Evolutionary conservation across 2,329 filamentous ascomycete species (phyloP).

Genomic region (Cladosporium sp.): DNA sequence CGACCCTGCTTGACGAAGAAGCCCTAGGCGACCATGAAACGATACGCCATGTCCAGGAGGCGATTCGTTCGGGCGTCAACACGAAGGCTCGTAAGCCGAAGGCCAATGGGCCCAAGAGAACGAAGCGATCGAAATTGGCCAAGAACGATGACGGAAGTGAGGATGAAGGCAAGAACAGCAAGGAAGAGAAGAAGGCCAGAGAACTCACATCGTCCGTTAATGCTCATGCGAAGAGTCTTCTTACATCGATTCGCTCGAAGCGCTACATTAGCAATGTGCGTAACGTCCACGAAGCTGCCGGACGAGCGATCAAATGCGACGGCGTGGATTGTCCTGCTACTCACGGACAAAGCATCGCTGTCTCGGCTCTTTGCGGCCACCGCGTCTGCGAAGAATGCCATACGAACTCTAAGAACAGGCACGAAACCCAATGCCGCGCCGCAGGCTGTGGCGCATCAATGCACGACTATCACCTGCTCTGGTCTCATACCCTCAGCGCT

Average conservation of each 20-base stretch:
- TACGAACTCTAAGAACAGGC: slow-evolving; percentile 14
- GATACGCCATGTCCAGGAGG: not conserved
- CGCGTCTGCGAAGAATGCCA: slow-evolving; percentile 41
- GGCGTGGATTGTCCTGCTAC: not conserved
- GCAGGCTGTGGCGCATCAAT: slow-evolving; percentile 36
- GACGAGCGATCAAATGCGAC: not conserved
- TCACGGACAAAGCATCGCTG: slow-evolving; percentile 11
- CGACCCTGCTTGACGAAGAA: not conserved
- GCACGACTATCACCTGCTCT: slow-evolving; percentile 36
- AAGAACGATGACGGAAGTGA: not conserved
- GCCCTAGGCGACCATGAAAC: slow-evolving; percentile 1
- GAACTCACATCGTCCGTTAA: slow-evolving; percentile 11
- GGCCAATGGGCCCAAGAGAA: not conserved
- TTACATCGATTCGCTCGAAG: slow-evolving; percentile 18
- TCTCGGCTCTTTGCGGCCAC: slow-evolving; percentile 49
- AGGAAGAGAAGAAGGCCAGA: not conserved
- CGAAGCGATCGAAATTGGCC: not conserved
- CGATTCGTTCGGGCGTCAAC: not conserved
- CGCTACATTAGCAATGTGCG: slow-evolving; percentile 21
- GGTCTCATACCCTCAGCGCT: slow-evolving; percentile 31
- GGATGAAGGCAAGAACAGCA: not conserved
- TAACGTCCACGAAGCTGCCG: not conserved
- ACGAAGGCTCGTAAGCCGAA: not conserved
- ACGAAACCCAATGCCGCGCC: slow-evolving; percentile 33
- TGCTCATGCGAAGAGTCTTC: slow-evolving; percentile 15